Conservation (phyloP, 2,329 filamentous ascomycete species). For the Aspergillus sp. region DNA sequence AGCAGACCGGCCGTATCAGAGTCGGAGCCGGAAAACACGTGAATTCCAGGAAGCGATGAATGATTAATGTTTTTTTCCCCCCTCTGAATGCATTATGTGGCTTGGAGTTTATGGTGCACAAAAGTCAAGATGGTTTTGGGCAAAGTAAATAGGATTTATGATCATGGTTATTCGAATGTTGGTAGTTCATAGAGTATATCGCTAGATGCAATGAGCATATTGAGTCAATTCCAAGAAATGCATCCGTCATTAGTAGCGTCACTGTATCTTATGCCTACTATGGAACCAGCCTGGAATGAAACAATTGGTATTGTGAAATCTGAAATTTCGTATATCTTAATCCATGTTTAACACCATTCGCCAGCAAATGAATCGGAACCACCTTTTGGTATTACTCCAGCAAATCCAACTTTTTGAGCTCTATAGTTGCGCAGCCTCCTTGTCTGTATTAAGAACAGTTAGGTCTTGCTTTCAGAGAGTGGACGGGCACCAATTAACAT, state of each 20-base stretch:
- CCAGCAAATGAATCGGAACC: conserved; percentile 30
- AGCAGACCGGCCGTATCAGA: conserved; percentile 65
- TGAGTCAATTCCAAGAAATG: background rate
- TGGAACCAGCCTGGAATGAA: background rate
- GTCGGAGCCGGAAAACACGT: conserved; percentile 85
- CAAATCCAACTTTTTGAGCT: conserved; percentile 14
- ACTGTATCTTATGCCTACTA: background rate
- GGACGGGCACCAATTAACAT: conserved; percentile 20
- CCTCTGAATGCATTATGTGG: conserved; percentile 16
- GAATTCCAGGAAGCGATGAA: conserved; percentile 66
- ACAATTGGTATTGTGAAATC: conserved; percentile 12
- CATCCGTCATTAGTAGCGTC: background rate
- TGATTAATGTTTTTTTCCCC: conserved; percentile 13
- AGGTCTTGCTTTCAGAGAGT: conserved; percentile 5
- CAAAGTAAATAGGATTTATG: conserved; percentile 14
- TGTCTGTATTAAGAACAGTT: conserved; percentile 22
- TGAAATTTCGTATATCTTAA: conserved; percentile 25
- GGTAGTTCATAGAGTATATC: conserved; percentile 9
- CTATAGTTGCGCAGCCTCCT: conserved; percentile 34
- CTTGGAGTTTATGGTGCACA: conserved; percentile 24
- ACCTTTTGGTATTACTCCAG: conserved; percentile 26
- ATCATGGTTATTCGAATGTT: conserved; percentile 4
- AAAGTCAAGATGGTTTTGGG: conserved; percentile 16
- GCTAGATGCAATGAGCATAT: conserved; percentile 15
- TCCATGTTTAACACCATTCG: conserved; percentile 41